phyloP scores from a whole-genome alignment of 2,329 filamentous ascomycete species.

The Lasiodiplodia hormozganensis region DNA sequence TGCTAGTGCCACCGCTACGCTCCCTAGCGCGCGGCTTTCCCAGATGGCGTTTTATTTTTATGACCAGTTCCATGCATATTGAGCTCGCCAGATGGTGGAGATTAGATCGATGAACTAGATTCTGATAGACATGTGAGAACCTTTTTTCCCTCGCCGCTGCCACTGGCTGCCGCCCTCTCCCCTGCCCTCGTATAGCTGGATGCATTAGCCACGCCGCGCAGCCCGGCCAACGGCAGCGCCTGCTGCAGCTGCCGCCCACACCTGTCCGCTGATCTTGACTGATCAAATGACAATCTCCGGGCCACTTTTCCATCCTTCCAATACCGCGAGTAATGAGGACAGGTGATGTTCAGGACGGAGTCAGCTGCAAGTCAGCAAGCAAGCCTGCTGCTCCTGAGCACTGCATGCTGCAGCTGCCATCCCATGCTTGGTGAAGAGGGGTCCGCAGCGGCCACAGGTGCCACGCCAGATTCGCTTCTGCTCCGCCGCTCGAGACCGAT shows the following conservation, averaged over 20 bases:
- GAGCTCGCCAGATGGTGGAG: slow-evolving; percentile 1
- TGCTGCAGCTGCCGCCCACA: background rate
- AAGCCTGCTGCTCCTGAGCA: slow-evolving; percentile 2
- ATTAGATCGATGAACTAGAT: slow-evolving; percentile 18
- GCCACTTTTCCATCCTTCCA: background rate
- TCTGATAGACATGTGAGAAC: slow-evolving; percentile 3
- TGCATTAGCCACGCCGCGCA: background rate
- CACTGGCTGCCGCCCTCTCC: background rate
- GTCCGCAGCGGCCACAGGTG: background rate
- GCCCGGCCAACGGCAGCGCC: background rate
- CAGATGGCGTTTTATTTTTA: background rate
- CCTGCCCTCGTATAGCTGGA: background rate
- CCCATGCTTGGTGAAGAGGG: background rate
- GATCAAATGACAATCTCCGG: slow-evolving; percentile 7
- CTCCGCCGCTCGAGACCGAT: too few species aligned
- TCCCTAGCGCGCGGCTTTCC: background rate
- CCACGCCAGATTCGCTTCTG: background rate
- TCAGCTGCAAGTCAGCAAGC: background rate
- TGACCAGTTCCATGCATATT: slow-evolving; percentile 11
- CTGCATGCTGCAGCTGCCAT: background rate
- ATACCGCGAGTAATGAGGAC: slow-evolving; percentile 2
- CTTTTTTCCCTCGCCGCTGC: background rate
- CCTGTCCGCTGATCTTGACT: background rate
- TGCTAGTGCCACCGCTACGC: background rate
- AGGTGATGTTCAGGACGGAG: background rate